Evolutionary conservation across 1,139 yeast species (phyloP).

Genomic region (Kodamaea sp.): DNA sequence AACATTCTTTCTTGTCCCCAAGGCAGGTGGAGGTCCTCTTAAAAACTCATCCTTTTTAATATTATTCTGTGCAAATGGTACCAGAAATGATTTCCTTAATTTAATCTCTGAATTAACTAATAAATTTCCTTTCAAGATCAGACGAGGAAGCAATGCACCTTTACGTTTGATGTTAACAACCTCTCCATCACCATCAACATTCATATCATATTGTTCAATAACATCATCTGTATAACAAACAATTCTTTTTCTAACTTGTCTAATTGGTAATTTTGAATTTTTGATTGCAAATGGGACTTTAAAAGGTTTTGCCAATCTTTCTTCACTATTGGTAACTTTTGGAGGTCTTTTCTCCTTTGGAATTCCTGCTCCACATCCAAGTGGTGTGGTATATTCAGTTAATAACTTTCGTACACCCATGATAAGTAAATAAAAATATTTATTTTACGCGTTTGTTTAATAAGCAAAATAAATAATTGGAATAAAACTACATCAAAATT

Average conservation of each 20-base stretch:
- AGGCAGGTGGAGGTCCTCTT: constrained; percentile 53
- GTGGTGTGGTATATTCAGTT: constrained; percentile 40
- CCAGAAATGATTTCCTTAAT: constrained; percentile 41
- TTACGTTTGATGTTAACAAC: constrained; percentile 22
- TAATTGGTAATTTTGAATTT: constrained; percentile 18
- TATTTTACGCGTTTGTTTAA: too few relatives aligned
- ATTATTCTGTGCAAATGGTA: constrained; percentile 45
- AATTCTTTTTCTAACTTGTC: constrained; percentile 27
- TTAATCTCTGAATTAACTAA: constrained; percentile 32
- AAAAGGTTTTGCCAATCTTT: constrained; percentile 39
- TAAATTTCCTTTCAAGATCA: constrained; percentile 29
- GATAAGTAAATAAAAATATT: neutral
- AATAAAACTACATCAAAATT: too few relatives aligned
- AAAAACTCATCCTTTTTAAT: constrained; percentile 22
- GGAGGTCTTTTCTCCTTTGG: constrained; percentile 42
- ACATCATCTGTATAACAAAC: constrained; percentile 30
- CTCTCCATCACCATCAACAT: constrained; percentile 27
- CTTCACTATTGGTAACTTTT: constrained; percentile 32
- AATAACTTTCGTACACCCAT: constrained; percentile 33
- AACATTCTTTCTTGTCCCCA: constrained; percentile 74
- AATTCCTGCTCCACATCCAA: constrained; percentile 46
- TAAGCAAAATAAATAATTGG: too few relatives aligned
- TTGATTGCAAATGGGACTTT: constrained; percentile 39
- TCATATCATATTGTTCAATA: constrained; percentile 13
- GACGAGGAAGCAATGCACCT: constrained; percentile 53